Evolutionary conservation across 768 basidiomycete species (phyloP).

Genomic region (Tulasnella sp.): DNA sequence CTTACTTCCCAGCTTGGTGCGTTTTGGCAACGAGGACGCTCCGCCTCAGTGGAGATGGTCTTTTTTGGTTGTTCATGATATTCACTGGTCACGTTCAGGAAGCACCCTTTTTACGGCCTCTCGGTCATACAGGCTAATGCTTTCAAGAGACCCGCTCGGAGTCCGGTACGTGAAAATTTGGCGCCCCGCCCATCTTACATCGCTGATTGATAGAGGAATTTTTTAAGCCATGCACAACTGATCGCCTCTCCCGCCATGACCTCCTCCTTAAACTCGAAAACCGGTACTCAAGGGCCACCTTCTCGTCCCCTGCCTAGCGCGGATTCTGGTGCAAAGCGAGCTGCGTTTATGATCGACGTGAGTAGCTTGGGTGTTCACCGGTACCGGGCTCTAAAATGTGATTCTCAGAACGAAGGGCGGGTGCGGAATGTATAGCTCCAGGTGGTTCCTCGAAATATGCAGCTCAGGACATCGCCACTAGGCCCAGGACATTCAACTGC

Average conservation of each 20-base stretch:
- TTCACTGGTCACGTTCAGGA: neutral
- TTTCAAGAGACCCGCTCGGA: neutral
- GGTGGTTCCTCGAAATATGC: no score
- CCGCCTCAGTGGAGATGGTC: neutral
- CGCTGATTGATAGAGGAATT: neutral
- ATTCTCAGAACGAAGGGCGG: no score
- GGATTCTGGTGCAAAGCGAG: neutral
- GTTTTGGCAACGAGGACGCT: neutral
- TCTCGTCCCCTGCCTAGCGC: neutral
- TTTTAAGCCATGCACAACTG: neutral
- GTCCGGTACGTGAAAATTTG: neutral
- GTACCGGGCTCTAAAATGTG: neutral
- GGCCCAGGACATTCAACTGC: no score
- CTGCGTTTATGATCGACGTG: slow-evolving; percentile 15
- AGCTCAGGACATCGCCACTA: no score
- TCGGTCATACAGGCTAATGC: slow-evolving; percentile 10
- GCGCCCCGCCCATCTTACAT: neutral
- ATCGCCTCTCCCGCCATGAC: slow-evolving; percentile 4
- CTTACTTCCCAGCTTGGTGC: slow-evolving; percentile 4
- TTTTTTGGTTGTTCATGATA: neutral
- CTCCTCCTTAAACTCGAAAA: neutral
- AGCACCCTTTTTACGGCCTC: slow-evolving; percentile 10
- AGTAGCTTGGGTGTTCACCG: no score
- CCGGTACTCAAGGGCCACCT: neutral
- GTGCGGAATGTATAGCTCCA: no score